These are phyloP conservation scores for Tephrocybe rancida DNA, from an alignment of 768 basidiomycete genomes.

Conservation along the genomic window DNA sequence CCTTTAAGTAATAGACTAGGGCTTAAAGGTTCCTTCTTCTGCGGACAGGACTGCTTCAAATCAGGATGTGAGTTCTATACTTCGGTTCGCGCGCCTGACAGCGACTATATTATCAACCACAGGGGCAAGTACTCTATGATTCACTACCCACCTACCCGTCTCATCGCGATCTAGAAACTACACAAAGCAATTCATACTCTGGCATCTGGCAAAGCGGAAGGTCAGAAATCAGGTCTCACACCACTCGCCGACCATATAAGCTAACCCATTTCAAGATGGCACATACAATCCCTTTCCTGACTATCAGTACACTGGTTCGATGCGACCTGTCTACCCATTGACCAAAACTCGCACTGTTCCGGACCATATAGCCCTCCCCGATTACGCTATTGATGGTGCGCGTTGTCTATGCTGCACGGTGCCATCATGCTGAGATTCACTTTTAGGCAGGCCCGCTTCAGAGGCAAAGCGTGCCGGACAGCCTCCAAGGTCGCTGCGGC, in stretches of 20 bases:
- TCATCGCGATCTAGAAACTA: constrained; percentile 56
- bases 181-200: constrained; percentile 81
- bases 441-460: constrained; percentile 56
- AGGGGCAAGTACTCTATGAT: constrained; percentile 27
- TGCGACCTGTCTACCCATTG: constrained; percentile 89
- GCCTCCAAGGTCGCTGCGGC: constrained; percentile 63
- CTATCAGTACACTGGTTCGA: constrained; percentile 75
- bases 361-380: constrained; percentile 82
- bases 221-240: constrained; percentile 21
- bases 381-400: constrained; percentile 70
- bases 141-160: constrained; percentile 2
- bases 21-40: constrained; percentile 87
- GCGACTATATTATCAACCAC: constrained; percentile 1
- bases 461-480: constrained; percentile 62
- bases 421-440: constrained; percentile 13
- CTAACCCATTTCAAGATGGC: constrained; percentile 52
- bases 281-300: constrained; percentile 80
- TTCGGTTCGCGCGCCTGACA: constrained; percentile 4
- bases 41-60: constrained; percentile 96
- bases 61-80: constrained; percentile 72
- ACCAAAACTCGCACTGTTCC: constrained; percentile 78
- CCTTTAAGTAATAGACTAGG: constrained; percentile 76
- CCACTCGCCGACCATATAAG: not conserved
- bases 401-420: constrained; percentile 21
- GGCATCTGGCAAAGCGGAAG: constrained; percentile 29